phyloP scores from a whole-genome alignment of 805 yeast genomes.

The Ogataea thermomethanolica region DNA sequence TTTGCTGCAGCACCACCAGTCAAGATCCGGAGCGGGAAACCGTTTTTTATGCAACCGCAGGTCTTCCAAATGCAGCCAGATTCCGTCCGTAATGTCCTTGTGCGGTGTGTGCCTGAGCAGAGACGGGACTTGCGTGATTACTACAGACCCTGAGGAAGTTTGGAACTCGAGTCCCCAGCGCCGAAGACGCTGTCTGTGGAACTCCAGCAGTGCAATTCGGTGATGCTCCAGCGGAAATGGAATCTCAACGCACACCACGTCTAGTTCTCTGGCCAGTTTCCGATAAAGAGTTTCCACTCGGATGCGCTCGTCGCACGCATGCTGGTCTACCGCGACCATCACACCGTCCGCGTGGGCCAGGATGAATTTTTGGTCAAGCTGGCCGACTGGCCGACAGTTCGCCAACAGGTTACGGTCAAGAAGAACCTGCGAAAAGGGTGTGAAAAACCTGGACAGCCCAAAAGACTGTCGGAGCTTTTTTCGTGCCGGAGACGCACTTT shows the following conservation, averaged over 20 bases:
- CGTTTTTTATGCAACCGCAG: conserved; percentile 33
- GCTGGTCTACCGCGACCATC: conserved; percentile 65
- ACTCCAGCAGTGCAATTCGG: conserved; percentile 34
- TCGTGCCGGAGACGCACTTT: not conserved
- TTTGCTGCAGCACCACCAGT: conserved; percentile 39
- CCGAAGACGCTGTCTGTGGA: conserved; percentile 14
- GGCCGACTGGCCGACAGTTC: conserved; percentile 42
- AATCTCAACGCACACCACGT: conserved; percentile 1
- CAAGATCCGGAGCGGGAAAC: not conserved
- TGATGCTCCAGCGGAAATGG: conserved; percentile 24
- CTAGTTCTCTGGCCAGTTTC: conserved; percentile 30
- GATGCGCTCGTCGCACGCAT: conserved; percentile 80
- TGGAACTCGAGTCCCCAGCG: conserved; percentile 44
- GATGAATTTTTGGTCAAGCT: conserved; percentile 64
- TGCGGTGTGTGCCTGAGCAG: conserved; percentile 19
- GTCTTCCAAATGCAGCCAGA: conserved; percentile 46
- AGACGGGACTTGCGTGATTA: conserved; percentile 43
- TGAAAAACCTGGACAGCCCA: conserved; percentile 19
- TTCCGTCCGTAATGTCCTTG: conserved; percentile 33
- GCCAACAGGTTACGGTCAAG: conserved; percentile 24
- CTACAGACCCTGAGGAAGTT: not conserved
- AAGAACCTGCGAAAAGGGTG: conserved; percentile 4
- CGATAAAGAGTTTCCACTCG: conserved; percentile 50
- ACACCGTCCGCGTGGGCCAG: conserved; percentile 33
- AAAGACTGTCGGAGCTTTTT: not conserved